These are phyloP conservation scores for Trichoderma oligosporum DNA, from an alignment of 2,329 filamentous ascomycete genomes.

Conservation along the genomic window DNA sequence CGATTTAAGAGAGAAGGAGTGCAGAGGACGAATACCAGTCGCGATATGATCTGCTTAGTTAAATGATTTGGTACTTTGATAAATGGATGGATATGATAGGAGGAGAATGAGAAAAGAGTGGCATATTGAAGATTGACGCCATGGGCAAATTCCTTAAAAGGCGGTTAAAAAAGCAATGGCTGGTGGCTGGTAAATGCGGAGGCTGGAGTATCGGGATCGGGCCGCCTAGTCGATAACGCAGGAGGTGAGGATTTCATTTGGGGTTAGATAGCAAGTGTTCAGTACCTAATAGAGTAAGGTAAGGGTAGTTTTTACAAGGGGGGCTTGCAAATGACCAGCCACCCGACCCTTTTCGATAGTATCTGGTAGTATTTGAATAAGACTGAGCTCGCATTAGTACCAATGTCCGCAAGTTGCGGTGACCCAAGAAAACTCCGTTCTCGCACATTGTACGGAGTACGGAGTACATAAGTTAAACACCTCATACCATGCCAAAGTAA, in stretches of 20 bases:
- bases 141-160: slow-evolving; percentile 5
- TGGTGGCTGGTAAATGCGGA: slow-evolving; percentile 21
- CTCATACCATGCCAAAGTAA: no score
- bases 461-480: no score
- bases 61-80: not conserved
- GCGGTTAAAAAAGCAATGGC: slow-evolving; percentile 17
- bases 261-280: no score
- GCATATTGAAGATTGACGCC: not conserved
- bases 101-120: slow-evolving; percentile 8
- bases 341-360: no score
- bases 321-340: no score
- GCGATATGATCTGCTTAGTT: slow-evolving; percentile 5
- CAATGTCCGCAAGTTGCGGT: no score
- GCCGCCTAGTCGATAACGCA: slow-evolving; percentile 13
- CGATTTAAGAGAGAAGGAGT: slow-evolving; percentile 3
- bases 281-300: no score
- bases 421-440: no score
- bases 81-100: slow-evolving; percentile 10
- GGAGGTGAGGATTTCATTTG: not conserved
- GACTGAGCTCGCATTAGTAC: no score
- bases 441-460: no score
- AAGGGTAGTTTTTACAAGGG: no score
- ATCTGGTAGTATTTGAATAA: no score
- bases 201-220: slow-evolving; percentile 20
- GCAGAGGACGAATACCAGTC: not conserved